These are phyloP conservation scores for Skeletonema menzelii DNA, from an alignment of 108 stramenopile species.

Conservation along the genomic window DNA sequence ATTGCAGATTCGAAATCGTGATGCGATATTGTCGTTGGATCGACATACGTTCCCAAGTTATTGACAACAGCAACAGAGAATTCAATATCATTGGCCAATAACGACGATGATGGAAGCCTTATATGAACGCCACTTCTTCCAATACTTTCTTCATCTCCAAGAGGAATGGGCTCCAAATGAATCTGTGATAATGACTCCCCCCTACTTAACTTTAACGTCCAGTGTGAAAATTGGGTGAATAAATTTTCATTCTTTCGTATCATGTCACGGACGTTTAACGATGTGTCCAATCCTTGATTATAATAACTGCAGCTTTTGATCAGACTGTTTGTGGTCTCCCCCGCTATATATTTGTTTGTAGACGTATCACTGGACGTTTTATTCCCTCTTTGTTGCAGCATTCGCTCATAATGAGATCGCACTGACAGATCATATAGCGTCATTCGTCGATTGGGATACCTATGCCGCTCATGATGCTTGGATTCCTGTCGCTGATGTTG, in stretches of 20 bases:
- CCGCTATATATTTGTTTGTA: not conserved
- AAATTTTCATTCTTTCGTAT: slow-evolving; percentile 2
- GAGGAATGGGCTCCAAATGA: slow-evolving; percentile 10
- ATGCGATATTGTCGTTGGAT: not conserved
- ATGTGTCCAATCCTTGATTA: slow-evolving; percentile 28
- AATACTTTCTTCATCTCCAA: not conserved
- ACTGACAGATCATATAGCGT: slow-evolving; percentile 39
- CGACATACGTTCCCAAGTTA: slow-evolving; percentile 22
- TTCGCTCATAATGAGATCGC: slow-evolving; percentile 27
- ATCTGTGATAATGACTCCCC: slow-evolving; percentile 25
- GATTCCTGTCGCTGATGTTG: not conserved
- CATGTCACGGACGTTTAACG: slow-evolving; percentile 5
- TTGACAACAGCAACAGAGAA: slow-evolving; percentile 8
- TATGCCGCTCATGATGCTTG: not conserved
- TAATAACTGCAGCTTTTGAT: slow-evolving; percentile 15
- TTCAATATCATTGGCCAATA: slow-evolving; percentile 24
- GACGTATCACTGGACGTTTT: not conserved
- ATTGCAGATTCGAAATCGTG: slow-evolving; percentile 15
- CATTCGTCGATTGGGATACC: slow-evolving; percentile 22
- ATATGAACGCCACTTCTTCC: not conserved
- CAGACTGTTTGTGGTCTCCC: not conserved
- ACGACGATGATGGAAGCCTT: slow-evolving; percentile 20
- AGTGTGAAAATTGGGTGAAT: slow-evolving; percentile 32
- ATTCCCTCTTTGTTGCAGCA: slow-evolving; percentile 4
- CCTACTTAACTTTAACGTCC: slow-evolving; percentile 31